These are phyloP conservation scores for Phytophthora idaei DNA, from an alignment of 352 stramenopile genomes.

Conservation along the genomic window DNA sequence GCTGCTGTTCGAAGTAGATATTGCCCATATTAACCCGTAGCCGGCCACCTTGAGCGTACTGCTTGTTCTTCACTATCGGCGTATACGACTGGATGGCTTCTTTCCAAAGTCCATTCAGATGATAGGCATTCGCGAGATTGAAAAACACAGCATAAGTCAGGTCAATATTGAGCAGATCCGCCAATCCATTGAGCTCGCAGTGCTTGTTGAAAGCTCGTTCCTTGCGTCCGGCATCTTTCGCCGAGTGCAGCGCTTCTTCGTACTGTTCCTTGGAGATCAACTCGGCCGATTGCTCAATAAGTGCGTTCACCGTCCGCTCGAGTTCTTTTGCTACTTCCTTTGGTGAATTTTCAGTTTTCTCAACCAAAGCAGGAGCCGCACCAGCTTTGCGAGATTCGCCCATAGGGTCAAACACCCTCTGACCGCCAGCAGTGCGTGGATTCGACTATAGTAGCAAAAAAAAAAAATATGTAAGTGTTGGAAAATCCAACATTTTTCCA, in stretches of 20 bases:
- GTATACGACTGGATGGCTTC: constrained; percentile 96
- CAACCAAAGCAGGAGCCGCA: constrained; percentile 79
- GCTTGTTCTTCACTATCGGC: constrained; percentile 96
- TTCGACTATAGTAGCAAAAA: constrained; percentile 56
- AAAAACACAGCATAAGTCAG: constrained; percentile 96
- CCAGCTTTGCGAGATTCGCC: constrained; percentile 84
- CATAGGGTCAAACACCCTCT: constrained; percentile 91
- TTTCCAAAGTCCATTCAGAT: constrained; percentile 94
- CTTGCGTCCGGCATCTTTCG: constrained; percentile 88
- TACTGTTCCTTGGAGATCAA: constrained; percentile 75
- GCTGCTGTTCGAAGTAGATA: constrained; percentile 96
- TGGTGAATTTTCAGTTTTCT: constrained; percentile 92
- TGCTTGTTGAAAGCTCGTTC: constrained; percentile 92
- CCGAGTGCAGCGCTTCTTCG: constrained; percentile 88
- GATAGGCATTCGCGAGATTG: constrained; percentile 94
- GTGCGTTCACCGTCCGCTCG: constrained; percentile 90
- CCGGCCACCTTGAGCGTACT: constrained; percentile 90
- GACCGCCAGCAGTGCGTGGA: constrained; percentile 65
- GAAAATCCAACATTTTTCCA: not conserved
- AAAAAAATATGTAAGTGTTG: constrained; percentile 4
- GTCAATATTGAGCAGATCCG: constrained; percentile 93
- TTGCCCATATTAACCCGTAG: constrained; percentile 98
- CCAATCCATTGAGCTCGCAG: constrained; percentile 88
- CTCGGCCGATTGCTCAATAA: constrained; percentile 93
- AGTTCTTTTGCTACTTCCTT: constrained; percentile 93